Evolutionary conservation across 1,139 yeast genomes (phyloP).

Genomic region (Debaryomyces sp.): DNA sequence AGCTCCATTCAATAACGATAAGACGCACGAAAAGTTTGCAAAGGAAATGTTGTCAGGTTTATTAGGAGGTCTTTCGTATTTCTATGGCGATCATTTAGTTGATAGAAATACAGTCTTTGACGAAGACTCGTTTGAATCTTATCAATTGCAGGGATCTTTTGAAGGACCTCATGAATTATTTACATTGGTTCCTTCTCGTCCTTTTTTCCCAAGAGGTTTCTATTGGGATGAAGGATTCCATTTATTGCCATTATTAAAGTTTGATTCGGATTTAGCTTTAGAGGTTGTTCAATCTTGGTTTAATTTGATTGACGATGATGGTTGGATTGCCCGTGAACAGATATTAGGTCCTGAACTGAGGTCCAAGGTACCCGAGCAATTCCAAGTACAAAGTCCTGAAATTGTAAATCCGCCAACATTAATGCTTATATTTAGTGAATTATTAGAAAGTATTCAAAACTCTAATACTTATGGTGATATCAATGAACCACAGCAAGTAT

Average conservation of each 20-base stretch:
- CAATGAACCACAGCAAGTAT: conserved; percentile 25
- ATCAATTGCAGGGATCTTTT: conserved; percentile 49
- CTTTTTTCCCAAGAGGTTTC: conserved; percentile 95
- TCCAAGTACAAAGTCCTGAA: conserved; percentile 83
- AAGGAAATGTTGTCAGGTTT: conserved; percentile 79
- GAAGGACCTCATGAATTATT: conserved; percentile 78
- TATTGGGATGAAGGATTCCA: conserved; percentile 99
- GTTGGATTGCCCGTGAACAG: conserved; percentile 97
- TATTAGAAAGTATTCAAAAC: conserved; percentile 49
- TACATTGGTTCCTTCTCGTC: conserved; percentile 87
- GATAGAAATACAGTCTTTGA: conserved; percentile 72
- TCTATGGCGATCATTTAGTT: conserved; percentile 84
- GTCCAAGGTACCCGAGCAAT: conserved; percentile 84
- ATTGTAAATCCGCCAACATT: conserved; percentile 97
- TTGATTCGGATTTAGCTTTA: conserved; percentile 81
- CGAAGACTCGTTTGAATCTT: conserved; percentile 63
- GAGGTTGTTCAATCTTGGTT: conserved; percentile 91
- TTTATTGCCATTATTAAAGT: conserved; percentile 75
- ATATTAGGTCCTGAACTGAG: conserved; percentile 92
- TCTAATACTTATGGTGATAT: conserved; percentile 23
- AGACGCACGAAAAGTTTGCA: conserved; percentile 60
- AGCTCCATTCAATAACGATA: conserved; percentile 53
- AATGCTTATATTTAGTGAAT: conserved; percentile 73
- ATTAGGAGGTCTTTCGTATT: conserved; percentile 88
- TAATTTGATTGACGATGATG: conserved; percentile 78